Base-by-base conservation (phyloP, 179 eudicot genomes). In the Corrigiola litoralis region DNA sequence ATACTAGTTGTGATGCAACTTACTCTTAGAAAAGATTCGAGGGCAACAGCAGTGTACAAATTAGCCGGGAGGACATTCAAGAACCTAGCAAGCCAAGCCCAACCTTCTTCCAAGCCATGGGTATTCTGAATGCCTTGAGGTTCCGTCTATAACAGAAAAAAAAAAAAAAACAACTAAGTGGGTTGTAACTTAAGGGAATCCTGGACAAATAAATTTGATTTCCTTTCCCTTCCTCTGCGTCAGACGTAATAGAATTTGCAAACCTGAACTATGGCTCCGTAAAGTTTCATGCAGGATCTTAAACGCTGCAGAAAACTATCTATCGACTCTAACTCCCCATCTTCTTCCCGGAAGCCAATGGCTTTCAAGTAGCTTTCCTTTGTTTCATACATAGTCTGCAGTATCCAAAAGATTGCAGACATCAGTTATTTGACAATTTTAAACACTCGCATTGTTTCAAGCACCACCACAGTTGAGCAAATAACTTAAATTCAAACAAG, bases 191-290 rank as follows among this genome's bases (percentile, higher is more conserved):
- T 58, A 4, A 59, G 34, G 23, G 40, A n/a, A 61, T 17, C 13
- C 8, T 12, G 20, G 32, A 28, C 20, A 47, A 62, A 13, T 0
- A 29, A 12, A 10, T 16, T 6, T n/a, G 31, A 38, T n/a, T n/a
- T n/a, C 57, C 34, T 23, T 32, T 50, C 25, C 13, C 40, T 42
- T 45, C 38, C 17, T 28, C 40, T 44, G 24, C 52, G 36, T 12
- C 31, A 17, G 25, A 29, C 48, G 33, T 32, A 28, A 60, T 45
- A 24, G n/a, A n/a, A n/a, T n/a, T n/a, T n/a, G n/a, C 76, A 66
- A 67, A 91, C 99, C 96, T 95, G 96, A 62, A 94, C 85, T 60
- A 94, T 58, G 58, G 99, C 99, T 61, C 95, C 99, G 48, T 94
- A 94, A n/a, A 94, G 71, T 70, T 73, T 86, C 96, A 94, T 86